Evolutionary conservation across 148 eudicot genomes (phyloP).

Genomic region (Beta vulgaris): DNA sequence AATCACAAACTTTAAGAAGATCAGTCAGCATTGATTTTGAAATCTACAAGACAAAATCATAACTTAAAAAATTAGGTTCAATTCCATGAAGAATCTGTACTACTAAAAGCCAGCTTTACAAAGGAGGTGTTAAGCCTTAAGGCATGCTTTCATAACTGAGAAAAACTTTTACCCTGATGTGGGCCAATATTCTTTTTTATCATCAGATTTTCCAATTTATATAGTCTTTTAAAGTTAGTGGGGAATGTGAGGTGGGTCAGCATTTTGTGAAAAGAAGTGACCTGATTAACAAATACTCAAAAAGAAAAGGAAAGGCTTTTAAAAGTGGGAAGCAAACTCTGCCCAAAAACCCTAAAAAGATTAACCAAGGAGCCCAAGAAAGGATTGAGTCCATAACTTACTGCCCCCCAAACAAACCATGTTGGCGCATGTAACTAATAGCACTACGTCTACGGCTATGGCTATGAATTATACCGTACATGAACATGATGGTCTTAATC

Average conservation of each 20-base stretch:
- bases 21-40: slow-evolving; percentile 17
- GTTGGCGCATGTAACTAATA: slow-evolving; percentile 4
- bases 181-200: slow-evolving; percentile 20
- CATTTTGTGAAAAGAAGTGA: slow-evolving; percentile 33
- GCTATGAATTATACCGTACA: neutral
- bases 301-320: slow-evolving; percentile 8
- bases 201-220: neutral
- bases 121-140: slow-evolving; percentile 7
- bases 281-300: slow-evolving; percentile 6
- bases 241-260: slow-evolving; percentile 30
- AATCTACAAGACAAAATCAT: slow-evolving; percentile 12
- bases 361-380: slow-evolving; percentile 7
- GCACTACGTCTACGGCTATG: neutral
- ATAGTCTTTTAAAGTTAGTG: slow-evolving; percentile 26
- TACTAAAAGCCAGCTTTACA: slow-evolving; percentile 18
- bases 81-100: slow-evolving; percentile 26
- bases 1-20: slow-evolving; percentile 28
- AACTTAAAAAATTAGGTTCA: slow-evolving; percentile 14
- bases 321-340: slow-evolving; percentile 36
- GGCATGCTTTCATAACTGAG: slow-evolving; percentile 36
- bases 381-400: slow-evolving; percentile 29
- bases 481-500: neutral
- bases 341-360: slow-evolving; percentile 24
- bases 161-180: slow-evolving; percentile 20
- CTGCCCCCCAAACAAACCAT: slow-evolving; percentile 22